A percentile compares a stretch with the other conserved stretches of the same genome.
Evolutionary conservation across 176 grass and related monocot species (phyloP).

Genomic region (Triticum dicoccoides): DNA sequence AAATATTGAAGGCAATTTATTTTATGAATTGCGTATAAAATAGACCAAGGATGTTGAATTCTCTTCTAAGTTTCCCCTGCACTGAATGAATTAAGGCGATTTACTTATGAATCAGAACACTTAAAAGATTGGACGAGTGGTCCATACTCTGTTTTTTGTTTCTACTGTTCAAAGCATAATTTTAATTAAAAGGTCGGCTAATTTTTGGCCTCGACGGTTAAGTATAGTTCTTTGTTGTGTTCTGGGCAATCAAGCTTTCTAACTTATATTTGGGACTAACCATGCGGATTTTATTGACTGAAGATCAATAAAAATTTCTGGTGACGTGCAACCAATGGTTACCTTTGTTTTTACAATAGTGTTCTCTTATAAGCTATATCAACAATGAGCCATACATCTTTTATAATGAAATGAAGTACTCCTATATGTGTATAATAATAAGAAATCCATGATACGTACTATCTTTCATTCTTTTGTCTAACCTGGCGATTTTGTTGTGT

Average conservation of each 20-base stretch:
- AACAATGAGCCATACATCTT: neutral
- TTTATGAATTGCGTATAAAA: too few species aligned
- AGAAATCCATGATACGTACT: neutral
- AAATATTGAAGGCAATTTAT: too few species aligned
- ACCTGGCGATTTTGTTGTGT: conserved; percentile 18
- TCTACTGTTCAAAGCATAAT: neutral
- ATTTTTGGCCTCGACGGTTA: neutral
- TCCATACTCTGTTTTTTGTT: neutral
- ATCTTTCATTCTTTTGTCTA: conserved; percentile 2
- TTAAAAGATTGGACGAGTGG: neutral
- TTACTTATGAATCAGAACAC: neutral
- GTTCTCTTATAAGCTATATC: neutral
- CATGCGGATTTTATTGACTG: neutral
- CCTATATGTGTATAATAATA: neutral
- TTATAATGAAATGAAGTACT: neutral
- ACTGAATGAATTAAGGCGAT: neutral
- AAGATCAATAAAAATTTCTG: neutral
- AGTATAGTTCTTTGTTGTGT: neutral
- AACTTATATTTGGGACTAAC: neutral
- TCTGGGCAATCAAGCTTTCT: neutral
- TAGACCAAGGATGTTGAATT: too few species aligned
- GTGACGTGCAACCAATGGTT: neutral
- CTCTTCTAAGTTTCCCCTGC: neutral
- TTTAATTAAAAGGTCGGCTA: neutral
- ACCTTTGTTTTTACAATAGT: neutral